Conservation (phyloP, 208 protist species). For the Leishmania amazonensis region DNA sequence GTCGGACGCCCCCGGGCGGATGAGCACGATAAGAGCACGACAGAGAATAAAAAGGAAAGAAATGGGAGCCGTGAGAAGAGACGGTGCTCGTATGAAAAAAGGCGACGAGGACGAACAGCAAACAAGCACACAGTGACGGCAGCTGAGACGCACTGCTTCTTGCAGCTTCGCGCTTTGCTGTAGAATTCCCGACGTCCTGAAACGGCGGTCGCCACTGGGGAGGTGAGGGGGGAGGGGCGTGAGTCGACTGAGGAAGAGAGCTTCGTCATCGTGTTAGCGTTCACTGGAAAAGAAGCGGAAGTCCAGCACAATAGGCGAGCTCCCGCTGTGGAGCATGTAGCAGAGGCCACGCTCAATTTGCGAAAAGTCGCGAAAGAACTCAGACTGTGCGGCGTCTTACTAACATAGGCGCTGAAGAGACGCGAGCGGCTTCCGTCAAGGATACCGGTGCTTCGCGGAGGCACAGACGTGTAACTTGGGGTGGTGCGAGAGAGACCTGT, state of each 20-base stretch:
- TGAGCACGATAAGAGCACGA: neutral
- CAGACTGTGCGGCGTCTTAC: slow-evolving; percentile 7
- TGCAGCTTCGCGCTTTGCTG: neutral
- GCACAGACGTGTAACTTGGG: slow-evolving; percentile 13
- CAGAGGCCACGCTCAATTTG: slow-evolving; percentile 16
- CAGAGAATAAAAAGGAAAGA: neutral
- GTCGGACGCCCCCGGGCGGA: neutral
- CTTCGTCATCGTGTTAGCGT: slow-evolving; percentile 8
- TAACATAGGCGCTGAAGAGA: slow-evolving; percentile 12
- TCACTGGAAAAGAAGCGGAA: neutral
- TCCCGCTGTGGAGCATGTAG: neutral
- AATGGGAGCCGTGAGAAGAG: neutral
- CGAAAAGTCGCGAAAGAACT: slow-evolving; percentile 17
- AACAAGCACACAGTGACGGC: neutral
- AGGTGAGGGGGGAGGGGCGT: neutral
- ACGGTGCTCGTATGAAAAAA: neutral
- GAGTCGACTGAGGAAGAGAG: slow-evolving; percentile 7
- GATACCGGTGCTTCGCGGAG: slow-evolving; percentile 5
- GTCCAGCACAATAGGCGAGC: neutral
- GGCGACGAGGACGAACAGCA: neutral
- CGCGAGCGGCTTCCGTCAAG: neutral
- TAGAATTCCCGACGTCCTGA: neutral
- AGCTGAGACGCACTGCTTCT: neutral
- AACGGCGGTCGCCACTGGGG: neutral
- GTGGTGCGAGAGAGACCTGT: slow-evolving; percentile 5